Conservation (phyloP, 768 basidiomycete species). For the Terana coerulea region DNA sequence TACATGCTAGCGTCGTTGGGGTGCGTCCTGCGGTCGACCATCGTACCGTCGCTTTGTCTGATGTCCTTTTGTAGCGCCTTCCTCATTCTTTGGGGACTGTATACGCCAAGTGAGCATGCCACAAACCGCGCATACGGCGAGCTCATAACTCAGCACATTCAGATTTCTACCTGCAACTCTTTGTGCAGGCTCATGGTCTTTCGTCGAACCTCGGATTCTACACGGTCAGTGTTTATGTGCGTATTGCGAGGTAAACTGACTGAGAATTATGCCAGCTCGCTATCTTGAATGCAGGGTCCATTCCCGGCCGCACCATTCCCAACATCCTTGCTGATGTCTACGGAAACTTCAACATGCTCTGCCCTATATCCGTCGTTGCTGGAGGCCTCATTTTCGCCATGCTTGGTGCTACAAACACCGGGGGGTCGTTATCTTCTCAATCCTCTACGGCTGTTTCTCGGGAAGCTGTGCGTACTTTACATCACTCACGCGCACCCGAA, state of each 20-base stretch:
- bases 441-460: constrained; percentile 54
- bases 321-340: constrained; percentile 13
- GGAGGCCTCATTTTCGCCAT: constrained; percentile 47
- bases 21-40: constrained; percentile 23
- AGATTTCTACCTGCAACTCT: constrained; percentile 54
- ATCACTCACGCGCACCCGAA: not conserved
- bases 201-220: constrained; percentile 39
- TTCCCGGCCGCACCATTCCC: constrained; percentile 13
- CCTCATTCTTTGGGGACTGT: constrained; percentile 45
- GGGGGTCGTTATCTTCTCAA: constrained; percentile 42
- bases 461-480: constrained; percentile 40
- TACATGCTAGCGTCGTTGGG: constrained; percentile 42
- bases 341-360: constrained; percentile 32
- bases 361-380: constrained; percentile 37
- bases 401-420: constrained; percentile 40
- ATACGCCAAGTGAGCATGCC: constrained; percentile 43
- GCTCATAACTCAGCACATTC: not conserved
- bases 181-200: constrained; percentile 37
- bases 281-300: constrained; percentile 15
- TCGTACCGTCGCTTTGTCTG: constrained; percentile 11
- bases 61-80: constrained; percentile 28
- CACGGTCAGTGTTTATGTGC: constrained; percentile 31
- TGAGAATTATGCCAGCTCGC: constrained; percentile 9
- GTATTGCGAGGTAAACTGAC: not conserved
- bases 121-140: not conserved